Base-by-base conservation (phyloP, 2,329 filamentous ascomycete species). In the Cercospora sp. region DNA sequence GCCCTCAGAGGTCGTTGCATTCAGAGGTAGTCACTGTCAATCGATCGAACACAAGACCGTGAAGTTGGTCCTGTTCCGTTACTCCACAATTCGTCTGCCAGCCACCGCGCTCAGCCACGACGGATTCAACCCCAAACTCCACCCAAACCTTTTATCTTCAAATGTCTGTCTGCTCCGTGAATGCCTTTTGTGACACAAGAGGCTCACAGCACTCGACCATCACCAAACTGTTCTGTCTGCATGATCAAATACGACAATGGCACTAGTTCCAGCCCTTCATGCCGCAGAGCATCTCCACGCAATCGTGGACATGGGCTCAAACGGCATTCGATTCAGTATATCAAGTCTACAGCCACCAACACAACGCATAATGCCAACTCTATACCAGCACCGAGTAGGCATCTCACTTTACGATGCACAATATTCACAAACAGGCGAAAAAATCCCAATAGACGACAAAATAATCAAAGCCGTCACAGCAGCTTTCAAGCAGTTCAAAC, bases 291-390 rank as follows among this genome's bases (percentile, higher is more conserved):
- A 73, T 57, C 70, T 76, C 7, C 72, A 69, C 33, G 76, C 71
- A 78, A 80, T 74, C 26, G 75, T 77, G 5, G 76, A 78, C 63
- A 78, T 78, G 75, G 76, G 76, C 66, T 92, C 93, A 83, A 97
- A 97, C 83, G 94, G 93, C 74, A 94, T 97, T 75, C 92, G 94
- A 65, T 96, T 96, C 83, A 94, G 92, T 55, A 92, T 97, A 75
- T 92, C 93, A 8, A 89, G 93, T 72, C 85, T 96, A n/a, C 86
- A 89, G 3, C 89, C 90, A 23, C 87, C 88, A 3, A 87, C 83
- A 45, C 85, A 91, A 26, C 90, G 93, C 26, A 87, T 93, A 26
- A 85, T 97, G 51, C 89, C 86, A 18, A 94, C 91, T 28, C 75
- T 97, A 65, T 96, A 92, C 80, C 88, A 91, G 74, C 88, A 93